Evolutionary conservation across 768 basidiomycete genomes (phyloP), one percentile per base, ranked within the genome.

Genomic region (Lactarius indigo): DNA sequence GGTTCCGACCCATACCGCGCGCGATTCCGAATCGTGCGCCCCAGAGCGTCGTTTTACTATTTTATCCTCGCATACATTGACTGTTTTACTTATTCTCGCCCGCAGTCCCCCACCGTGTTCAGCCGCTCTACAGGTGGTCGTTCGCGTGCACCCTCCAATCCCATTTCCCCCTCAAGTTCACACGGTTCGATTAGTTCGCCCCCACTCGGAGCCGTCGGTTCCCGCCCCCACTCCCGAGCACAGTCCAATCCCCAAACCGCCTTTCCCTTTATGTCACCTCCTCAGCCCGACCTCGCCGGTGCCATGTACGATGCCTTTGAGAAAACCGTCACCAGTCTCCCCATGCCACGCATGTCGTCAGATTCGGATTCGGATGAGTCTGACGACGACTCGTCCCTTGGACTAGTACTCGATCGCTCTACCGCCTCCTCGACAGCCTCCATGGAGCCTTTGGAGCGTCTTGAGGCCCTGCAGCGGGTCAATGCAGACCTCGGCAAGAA

Each of bases 401-500:
- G 85, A 2, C 79, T 88, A 54, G 84, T 89, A 10, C 77, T 84
- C 71, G 89, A 90, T 66, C 84, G 88, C 12, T 79, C 80, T 33
- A 78, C 81, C 3, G 76, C 85, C 0, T 81, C 81, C 30, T 93
- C 91, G 5, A 87, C 84, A 0, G 83, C 82, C 2, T 92, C 91
- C 2, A 78, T 94, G 73, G 87, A 90, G 62, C 82, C 88, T 8
- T 76, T 83, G n/a, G 91, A 93, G 55, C 84, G 85, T 54, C 74
- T 93, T 28, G 91, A 92, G 18, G 88, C 84, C 6, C 75, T 96
- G 68, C 86, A 88, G 74, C 83, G 87, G 69, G 79, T 84, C 20
- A 96, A 95, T 69, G 77, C 79, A 3, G 94, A 96, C 39, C 78
- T 96, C n/a, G 81, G 81, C 31, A 80, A 87, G 71, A 93, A 92